phyloP scores from a whole-genome alignment of 805 yeast species.

The Candida easanensis region DNA sequence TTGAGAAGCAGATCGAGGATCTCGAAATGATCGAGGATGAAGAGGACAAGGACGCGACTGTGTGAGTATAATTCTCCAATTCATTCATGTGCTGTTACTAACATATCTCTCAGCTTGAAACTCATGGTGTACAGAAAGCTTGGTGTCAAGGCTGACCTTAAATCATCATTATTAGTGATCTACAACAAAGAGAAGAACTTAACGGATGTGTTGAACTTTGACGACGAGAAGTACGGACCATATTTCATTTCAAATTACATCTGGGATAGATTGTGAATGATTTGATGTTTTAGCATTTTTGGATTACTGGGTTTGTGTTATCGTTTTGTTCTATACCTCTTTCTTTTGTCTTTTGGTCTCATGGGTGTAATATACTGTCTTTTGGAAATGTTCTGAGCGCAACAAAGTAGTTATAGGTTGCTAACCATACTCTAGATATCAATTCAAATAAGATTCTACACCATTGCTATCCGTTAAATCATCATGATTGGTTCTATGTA shows the following conservation, averaged over 20 bases:
- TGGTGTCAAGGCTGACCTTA: conserved; percentile 51
- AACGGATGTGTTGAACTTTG: conserved; percentile 49
- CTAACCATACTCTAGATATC: too few species aligned
- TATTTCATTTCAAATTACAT: conserved; percentile 71
- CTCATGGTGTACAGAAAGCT: conserved; percentile 57
- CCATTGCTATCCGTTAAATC: conserved; percentile 1
- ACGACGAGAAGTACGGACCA: conserved; percentile 52
- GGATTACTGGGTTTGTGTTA: background rate
- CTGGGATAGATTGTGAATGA: conserved; percentile 62
- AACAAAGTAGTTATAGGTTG: too few species aligned
- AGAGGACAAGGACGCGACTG: conserved; percentile 41
- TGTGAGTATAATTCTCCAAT: conserved; percentile 17
- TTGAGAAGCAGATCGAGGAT: conserved; percentile 34
- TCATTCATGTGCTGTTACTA: conserved; percentile 4
- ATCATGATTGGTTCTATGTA: conserved; percentile 11
- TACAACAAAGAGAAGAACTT: conserved; percentile 45
- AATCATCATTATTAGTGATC: conserved; percentile 43
- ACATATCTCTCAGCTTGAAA: conserved; percentile 35
- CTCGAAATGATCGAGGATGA: conserved; percentile 26
- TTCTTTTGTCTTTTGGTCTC: too few species aligned
- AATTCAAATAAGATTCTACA: too few species aligned
- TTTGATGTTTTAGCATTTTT: background rate
- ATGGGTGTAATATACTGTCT: too few species aligned
- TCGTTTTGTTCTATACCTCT: conserved; percentile 6
- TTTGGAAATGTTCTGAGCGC: too few species aligned